Conservation (phyloP, 257 asterid species). For the Plantago elongata region DNA sequence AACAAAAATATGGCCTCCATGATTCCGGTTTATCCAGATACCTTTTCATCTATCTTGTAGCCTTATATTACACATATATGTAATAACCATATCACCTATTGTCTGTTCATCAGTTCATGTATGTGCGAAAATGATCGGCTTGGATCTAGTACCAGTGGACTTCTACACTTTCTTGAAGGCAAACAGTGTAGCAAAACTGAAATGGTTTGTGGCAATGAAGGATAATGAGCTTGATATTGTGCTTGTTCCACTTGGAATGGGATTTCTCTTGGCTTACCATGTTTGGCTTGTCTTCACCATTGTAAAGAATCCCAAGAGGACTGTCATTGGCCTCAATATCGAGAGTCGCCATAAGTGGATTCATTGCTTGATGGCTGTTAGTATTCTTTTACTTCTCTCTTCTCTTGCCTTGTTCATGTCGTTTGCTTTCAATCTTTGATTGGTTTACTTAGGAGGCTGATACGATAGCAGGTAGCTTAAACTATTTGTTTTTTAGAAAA, state of each 20-base stretch:
- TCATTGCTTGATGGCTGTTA: constrained; percentile 66
- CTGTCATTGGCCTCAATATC: constrained; percentile 68
- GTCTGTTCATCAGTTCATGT: neutral
- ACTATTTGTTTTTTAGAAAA: too few species aligned
- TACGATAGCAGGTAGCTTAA: too few species aligned
- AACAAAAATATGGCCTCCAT: too few species aligned
- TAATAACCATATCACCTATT: constrained; percentile 5
- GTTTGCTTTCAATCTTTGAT: neutral
- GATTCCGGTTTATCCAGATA: constrained; percentile 7
- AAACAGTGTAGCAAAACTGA: neutral
- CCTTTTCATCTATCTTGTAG: neutral
- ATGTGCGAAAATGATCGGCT: neutral
- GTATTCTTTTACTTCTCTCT: constrained; percentile 14
- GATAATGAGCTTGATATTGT: constrained; percentile 50
- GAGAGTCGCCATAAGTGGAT: constrained; percentile 73
- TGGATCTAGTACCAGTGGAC: neutral
- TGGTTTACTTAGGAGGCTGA: too few species aligned
- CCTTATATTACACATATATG: too few species aligned
- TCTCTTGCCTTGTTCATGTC: neutral
- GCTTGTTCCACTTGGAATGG: constrained; percentile 72
- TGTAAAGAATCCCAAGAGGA: constrained; percentile 39
- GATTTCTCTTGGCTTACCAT: constrained; percentile 45
- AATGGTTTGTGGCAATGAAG: constrained; percentile 37
- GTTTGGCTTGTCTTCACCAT: constrained; percentile 62
- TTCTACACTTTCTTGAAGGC: neutral